phyloP scores from a whole-genome alignment of 768 basidiomycete genomes.

The Pleurotus tuber-regium region DNA sequence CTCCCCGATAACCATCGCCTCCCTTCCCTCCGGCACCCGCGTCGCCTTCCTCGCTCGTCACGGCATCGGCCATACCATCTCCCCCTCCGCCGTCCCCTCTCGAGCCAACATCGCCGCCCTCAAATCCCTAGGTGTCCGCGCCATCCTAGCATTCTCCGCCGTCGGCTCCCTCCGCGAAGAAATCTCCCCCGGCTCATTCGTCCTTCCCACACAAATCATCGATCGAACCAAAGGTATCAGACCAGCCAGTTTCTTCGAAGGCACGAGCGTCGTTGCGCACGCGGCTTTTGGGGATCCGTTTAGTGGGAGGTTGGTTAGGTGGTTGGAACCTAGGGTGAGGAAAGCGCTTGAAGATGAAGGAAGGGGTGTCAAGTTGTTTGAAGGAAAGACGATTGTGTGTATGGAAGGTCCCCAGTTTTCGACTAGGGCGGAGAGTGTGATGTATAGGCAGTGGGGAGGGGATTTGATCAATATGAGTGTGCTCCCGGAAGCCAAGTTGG shows the following conservation, averaged over 20 bases:
- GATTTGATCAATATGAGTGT: conserved; percentile 98
- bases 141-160: conserved; percentile 91
- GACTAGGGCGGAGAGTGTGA: conserved; percentile 92
- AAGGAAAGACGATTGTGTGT: conserved; percentile 83
- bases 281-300: conserved; percentile 95
- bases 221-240: conserved; percentile 94
- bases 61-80: conserved; percentile 74
- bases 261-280: conserved; percentile 81
- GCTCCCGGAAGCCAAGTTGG: conserved; percentile 95
- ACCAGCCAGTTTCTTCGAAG: conserved; percentile 86
- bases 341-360: conserved; percentile 61
- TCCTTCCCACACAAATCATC: conserved; percentile 89
- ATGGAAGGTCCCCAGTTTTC: conserved; percentile 99
- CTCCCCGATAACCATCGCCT: conserved; percentile 87
- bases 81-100: conserved; percentile 77
- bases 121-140: conserved; percentile 87
- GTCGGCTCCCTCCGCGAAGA: conserved; percentile 95
- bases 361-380: conserved; percentile 66
- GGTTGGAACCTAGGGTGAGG: conserved; percentile 65
- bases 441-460: conserved; percentile 92
- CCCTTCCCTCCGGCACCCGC: conserved; percentile 76
- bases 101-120: conserved; percentile 96
- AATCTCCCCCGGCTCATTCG: conserved; percentile 86
- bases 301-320: conserved; percentile 55
- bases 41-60: conserved; percentile 94